These are phyloP conservation scores for Chlamydomonas eustigma DNA, from an alignment of 139 green algal genomes.

Conservation along the genomic window DNA sequence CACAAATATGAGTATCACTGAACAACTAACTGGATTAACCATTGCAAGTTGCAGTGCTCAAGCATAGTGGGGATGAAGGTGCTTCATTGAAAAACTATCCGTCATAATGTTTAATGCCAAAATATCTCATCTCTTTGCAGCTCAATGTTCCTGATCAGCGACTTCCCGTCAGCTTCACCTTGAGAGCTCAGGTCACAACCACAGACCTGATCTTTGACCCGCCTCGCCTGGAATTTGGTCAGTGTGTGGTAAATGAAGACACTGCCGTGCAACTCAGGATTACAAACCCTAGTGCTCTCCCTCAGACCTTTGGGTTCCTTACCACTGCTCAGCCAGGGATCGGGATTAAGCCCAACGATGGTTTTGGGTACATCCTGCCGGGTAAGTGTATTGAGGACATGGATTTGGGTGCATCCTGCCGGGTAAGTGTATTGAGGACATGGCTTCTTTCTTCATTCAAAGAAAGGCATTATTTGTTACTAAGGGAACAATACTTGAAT, in stretches of 20 bases:
- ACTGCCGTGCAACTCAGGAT: slow-evolving; percentile 41
- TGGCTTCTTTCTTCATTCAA: too few relatives aligned
- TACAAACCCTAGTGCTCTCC: slow-evolving; percentile 48
- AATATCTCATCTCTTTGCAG: background rate
- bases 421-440: slow-evolving; percentile 11
- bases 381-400: slow-evolving; percentile 15
- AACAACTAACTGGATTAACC: background rate
- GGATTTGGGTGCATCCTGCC: slow-evolving; percentile 58
- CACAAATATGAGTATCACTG: background rate
- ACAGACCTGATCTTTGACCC: slow-evolving; percentile 49
- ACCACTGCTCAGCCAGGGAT: slow-evolving; percentile 15
- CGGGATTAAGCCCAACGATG: slow-evolving; percentile 38
- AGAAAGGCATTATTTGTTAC: too few relatives aligned
- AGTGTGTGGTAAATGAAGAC: slow-evolving; percentile 41
- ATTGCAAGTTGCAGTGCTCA: background rate
- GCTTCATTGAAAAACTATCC: too few relatives aligned
- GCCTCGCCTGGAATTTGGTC: slow-evolving; percentile 47
- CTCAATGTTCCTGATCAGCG: slow-evolving; percentile 49
- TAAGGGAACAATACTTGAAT: too few relatives aligned
- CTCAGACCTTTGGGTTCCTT: slow-evolving; percentile 55
- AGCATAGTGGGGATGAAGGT: background rate
- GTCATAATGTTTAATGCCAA: too few relatives aligned
- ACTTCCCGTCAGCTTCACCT: slow-evolving; percentile 44
- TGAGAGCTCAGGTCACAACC: slow-evolving; percentile 47
- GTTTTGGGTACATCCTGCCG: slow-evolving; percentile 56